Evolutionary conservation across 2,329 filamentous ascomycete species (phyloP).

Genomic region (Ceratocystis eucalypticola): DNA sequence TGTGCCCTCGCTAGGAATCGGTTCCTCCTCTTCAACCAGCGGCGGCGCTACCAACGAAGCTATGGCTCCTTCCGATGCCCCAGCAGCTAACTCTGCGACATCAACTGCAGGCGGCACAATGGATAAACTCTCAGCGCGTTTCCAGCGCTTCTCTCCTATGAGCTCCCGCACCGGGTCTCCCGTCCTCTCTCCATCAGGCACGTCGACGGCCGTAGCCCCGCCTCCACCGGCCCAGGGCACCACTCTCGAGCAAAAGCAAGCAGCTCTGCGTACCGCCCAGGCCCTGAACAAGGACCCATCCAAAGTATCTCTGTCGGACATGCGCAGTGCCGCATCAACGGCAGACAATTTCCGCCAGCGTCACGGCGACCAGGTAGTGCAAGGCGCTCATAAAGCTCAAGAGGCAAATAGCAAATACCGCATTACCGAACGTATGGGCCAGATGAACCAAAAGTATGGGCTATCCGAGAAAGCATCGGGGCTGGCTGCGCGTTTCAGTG

Average conservation of each 20-base stretch:
- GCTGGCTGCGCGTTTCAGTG: conserved; percentile 14
- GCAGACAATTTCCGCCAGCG: conserved; percentile 56
- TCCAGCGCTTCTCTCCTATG: conserved; percentile 14
- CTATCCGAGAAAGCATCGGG: conserved; percentile 13
- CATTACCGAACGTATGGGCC: conserved; percentile 29
- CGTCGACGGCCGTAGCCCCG: conserved; percentile 9
- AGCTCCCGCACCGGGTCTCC: conserved; percentile 9
- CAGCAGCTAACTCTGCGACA: conserved; percentile 21
- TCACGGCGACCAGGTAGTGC: conserved; percentile 53
- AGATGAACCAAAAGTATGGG: conserved; percentile 19
- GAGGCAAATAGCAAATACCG: conserved; percentile 49
- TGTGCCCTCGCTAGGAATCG: conserved; percentile 66
- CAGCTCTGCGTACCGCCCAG: conserved; percentile 47
- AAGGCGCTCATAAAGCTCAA: conserved; percentile 44
- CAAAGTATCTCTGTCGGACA: conserved; percentile 46
- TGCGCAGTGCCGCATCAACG: conserved; percentile 43
- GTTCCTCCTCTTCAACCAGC: conserved; percentile 25
- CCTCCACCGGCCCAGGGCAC: conserved; percentile 35
- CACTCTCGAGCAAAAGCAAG: conserved; percentile 51
- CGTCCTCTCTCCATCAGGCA: conserved; percentile 8
- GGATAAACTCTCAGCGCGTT: conserved; percentile 18
- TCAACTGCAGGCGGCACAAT: conserved; percentile 23
- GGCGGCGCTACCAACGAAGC: background rate
- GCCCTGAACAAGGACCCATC: conserved; percentile 47
- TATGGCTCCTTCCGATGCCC: conserved; percentile 23